These are phyloP conservation scores for Calycina marina DNA, from an alignment of 2,329 filamentous ascomycete species.

Conservation along the genomic window DNA sequence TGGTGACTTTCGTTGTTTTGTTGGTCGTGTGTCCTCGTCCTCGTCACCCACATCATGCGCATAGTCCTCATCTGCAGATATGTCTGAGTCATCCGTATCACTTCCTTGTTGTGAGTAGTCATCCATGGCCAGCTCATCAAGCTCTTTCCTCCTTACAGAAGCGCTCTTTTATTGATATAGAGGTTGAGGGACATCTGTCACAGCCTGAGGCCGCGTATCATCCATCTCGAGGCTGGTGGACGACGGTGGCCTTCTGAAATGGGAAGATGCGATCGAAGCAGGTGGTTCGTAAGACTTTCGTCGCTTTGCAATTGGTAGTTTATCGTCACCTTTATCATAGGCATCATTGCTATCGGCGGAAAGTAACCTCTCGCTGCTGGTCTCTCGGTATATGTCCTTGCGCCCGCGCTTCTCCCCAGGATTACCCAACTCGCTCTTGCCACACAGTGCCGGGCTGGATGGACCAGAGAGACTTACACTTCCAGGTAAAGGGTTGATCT, in stretches of 20 bases:
- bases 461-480: conserved; percentile 3
- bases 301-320: background rate
- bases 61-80: background rate
- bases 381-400: background rate
- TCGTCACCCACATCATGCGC: background rate
- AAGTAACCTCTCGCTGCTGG: background rate
- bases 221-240: background rate
- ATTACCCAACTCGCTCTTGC: background rate
- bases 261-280: background rate
- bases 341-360: background rate
- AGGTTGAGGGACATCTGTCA: background rate
- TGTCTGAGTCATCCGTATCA: background rate
- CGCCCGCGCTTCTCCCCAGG: background rate
- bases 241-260: background rate
- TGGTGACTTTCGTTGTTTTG: background rate
- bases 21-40: background rate
- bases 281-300: background rate
- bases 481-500: conserved; percentile 9
- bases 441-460: background rate
- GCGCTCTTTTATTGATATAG: too few species aligned
- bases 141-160: too few species aligned
- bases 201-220: background rate
- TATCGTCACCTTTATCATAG: background rate
- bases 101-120: background rate
- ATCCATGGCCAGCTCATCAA: background rate